Evolutionary conservation across 148 eudicot species (phyloP), one percentile per base, ranked within the genome.

Genomic region (Polygonum maritimum): DNA sequence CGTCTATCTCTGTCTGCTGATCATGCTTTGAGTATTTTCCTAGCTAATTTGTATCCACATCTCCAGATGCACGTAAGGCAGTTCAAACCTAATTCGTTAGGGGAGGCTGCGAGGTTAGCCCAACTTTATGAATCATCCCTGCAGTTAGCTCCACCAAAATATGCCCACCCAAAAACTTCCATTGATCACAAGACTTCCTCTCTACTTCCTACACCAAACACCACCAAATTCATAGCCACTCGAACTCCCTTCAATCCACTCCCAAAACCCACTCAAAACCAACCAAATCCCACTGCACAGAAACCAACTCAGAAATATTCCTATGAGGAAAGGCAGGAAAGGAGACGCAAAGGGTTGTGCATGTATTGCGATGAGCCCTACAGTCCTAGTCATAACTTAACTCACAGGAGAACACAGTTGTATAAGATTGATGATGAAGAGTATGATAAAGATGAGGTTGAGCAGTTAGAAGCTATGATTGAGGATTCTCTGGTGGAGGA

Each of bases 281-380:
- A 48, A 4, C 14, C 14, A 9, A 11, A 11, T 3, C 18, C 54
- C 14, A 6, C 44, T 6, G 7, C 54, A 48, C 14, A 10, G 13
- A 12, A 5, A 1, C 12, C 9, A 71, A 40, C 44, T 6, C 44
- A 40, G 48, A 71, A 71, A 14, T 73, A 55, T 10, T 22, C 76
- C 26, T 48, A 71, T 5, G 73, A 41, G 8, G 35, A 73, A 3
- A 8, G 73, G 14, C 72, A 51, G 5, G 77, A 78, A 1, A 72
- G 36, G 8, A 16, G 72, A 5, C 58, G 48, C 5, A 78, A 78
- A 2, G 45, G 55, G 6, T 1, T 60, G 0, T 78, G 80, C 21
- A 73, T 78, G 7, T 73, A 22, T 8, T 73, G 76, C 35, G 76
- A 62, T 74, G 74, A 78, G 7, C 58, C 63, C 11, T 62, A 31